Conservation (phyloP, 2,329 filamentous ascomycete species). For the Chaetomiaceae sp. region DNA sequence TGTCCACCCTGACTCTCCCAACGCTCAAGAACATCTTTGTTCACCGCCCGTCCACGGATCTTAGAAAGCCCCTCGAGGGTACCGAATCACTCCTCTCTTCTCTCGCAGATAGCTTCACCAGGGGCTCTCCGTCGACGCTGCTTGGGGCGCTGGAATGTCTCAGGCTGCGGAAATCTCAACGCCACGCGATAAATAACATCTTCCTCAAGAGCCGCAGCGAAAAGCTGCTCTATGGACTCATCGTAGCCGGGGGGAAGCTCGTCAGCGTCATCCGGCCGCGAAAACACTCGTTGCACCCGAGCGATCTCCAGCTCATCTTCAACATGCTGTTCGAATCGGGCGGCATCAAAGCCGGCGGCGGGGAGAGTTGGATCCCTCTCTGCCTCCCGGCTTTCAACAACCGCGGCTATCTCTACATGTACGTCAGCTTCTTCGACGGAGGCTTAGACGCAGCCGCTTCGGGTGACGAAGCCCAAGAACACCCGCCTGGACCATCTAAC, state of each 20-base stretch:
- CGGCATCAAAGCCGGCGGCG: slow-evolving; percentile 80
- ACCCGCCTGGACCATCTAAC: background rate
- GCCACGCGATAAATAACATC: slow-evolving; percentile 78
- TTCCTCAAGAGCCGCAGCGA: slow-evolving; percentile 74
- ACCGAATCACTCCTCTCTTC: slow-evolving; percentile 89
- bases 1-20: slow-evolving; percentile 90
- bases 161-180: slow-evolving; percentile 83
- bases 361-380: slow-evolving; percentile 95
- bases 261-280: slow-evolving; percentile 94
- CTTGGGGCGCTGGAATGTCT: slow-evolving; percentile 89
- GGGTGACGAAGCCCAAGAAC: background rate
- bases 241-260: slow-evolving; percentile 86
- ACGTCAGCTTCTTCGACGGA: slow-evolving; percentile 86
- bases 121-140: slow-evolving; percentile 82
- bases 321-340: slow-evolving; percentile 99
- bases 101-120: slow-evolving; percentile 89
- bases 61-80: slow-evolving; percentile 82
- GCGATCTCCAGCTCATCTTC: slow-evolving; percentile 93
- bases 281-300: slow-evolving; percentile 90
- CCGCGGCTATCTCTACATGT: slow-evolving; percentile 96
- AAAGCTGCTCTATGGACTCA: slow-evolving; percentile 82
- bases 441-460: slow-evolving; percentile 45
- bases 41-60: slow-evolving; percentile 86
- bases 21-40: slow-evolving; percentile 82
- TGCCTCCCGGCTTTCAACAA: slow-evolving; percentile 97